Evolutionary conservation across 352 stramenopile species (phyloP).

Genomic region (Aphanomyces astaci): DNA sequence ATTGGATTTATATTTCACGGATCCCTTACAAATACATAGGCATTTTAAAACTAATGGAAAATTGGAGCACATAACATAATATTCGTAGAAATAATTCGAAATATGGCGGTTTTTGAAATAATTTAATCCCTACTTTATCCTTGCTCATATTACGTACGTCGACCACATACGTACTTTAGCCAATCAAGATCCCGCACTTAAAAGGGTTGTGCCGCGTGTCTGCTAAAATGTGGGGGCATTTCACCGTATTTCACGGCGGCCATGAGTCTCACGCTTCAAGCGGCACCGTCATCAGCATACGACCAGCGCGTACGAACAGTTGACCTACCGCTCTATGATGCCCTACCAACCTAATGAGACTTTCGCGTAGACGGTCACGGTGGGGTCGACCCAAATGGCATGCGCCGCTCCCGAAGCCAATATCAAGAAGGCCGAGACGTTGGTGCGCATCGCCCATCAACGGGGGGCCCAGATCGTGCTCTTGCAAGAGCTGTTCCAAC

Average conservation of each 20-base stretch:
- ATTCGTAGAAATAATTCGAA: too few species aligned
- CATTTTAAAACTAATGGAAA: too few species aligned
- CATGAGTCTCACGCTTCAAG: neutral
- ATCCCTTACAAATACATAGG: neutral
- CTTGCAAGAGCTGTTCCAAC: slow-evolving; percentile 88
- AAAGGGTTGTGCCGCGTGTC: too few species aligned
- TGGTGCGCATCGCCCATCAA: slow-evolving; percentile 82
- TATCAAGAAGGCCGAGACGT: slow-evolving; percentile 84
- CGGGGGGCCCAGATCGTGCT: slow-evolving; percentile 85
- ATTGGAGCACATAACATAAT: too few species aligned
- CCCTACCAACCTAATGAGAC: too few species aligned
- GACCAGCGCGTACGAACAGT: neutral
- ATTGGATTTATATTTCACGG: neutral
- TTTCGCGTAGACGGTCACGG: neutral
- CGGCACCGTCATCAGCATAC: neutral
- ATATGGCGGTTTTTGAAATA: too few species aligned
- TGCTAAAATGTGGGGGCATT: too few species aligned
- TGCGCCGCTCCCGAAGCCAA: slow-evolving; percentile 59
- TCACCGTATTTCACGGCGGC: too few species aligned
- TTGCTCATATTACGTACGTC: too few species aligned
- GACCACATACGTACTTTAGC: too few species aligned
- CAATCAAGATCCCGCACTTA: neutral
- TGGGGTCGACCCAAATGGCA: slow-evolving; percentile 1
- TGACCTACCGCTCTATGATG: neutral
- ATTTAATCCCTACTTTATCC: too few species aligned